Evolutionary conservation across 306 rosid genomes (phyloP), one percentile per base, ranked within the genome.

Genomic region (Vigna radiata): DNA sequence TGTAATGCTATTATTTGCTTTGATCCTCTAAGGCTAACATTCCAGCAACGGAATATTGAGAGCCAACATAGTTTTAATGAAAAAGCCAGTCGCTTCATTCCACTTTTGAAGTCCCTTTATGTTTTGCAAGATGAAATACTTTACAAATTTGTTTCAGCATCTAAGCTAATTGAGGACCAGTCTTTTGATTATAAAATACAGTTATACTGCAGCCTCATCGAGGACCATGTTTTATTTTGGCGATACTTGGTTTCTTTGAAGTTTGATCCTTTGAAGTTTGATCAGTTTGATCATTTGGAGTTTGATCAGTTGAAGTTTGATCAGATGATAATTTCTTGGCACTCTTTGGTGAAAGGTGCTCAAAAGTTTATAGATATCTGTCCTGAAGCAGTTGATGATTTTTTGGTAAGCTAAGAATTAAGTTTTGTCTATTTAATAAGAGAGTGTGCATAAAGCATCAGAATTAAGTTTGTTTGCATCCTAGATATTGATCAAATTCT

Each of bases 221-320:
- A 89, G 77, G 79, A 84, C 83, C 98, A 94, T 84, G 73, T 41
- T 27, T 73, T 75, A 36, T 88, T 90, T 72, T 91, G 97, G 97
- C 79, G 66, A 52, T 58, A 84, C 53, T 46, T 89, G 27, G 72
- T 53, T 48, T 87, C 88, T 55, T 87, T 81, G 10, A 83, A 86
- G 43, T 75, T 68, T 68, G 97, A 88, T 56, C 73, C n/a, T n/a
- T n/a, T n/a, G n/a, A n/a, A n/a, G n/a, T n/a, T n/a, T n/a, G n/a
- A n/a, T n/a, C n/a, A n/a, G n/a, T n/a, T n/a, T n/a, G n/a, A n/a
- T n/a, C n/a, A n/a, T n/a, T n/a, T n/a, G n/a, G n/a, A n/a, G n/a
- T n/a, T n/a, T n/a, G n/a, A n/a, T n/a, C n/a, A n/a, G n/a, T 87
- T 81, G 10, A 83, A 86, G 43, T 75, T 68, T 68, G 97, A 88